Conservation (phyloP, 192 early-diverging fungal genomes). For the Lunasporangiospora selenospora region DNA sequence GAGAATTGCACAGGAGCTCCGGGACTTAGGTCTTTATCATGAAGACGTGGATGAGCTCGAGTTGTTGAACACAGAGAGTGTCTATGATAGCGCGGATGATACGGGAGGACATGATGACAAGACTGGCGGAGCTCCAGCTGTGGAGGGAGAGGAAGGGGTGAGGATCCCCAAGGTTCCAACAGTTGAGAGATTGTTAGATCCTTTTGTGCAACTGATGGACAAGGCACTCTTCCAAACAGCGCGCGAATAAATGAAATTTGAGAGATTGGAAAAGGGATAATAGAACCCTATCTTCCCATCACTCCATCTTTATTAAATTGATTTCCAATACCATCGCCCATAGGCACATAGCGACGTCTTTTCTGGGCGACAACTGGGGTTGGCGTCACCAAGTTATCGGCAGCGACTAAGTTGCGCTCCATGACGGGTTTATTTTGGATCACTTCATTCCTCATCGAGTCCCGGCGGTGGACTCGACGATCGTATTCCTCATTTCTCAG, state of each 20-base stretch:
- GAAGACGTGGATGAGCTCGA: slow-evolving; percentile 56
- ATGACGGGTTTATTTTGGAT: too few species aligned
- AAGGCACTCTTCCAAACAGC: slow-evolving; percentile 31
- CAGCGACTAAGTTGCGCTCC: too few species aligned
- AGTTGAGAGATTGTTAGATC: slow-evolving; percentile 14
- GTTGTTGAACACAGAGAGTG: slow-evolving; percentile 37
- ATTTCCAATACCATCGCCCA: background rate
- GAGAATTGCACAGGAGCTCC: slow-evolving; percentile 25
- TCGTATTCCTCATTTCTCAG: too few species aligned
- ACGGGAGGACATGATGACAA: background rate
- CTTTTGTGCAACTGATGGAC: slow-evolving; percentile 27
- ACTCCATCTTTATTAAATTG: background rate
- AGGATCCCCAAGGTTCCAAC: slow-evolving; percentile 29
- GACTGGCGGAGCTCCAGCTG: background rate
- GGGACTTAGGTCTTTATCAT: slow-evolving; percentile 25
- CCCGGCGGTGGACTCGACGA: too few species aligned
- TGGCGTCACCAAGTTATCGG: too few species aligned
- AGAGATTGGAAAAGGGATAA: background rate
- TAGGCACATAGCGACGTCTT: background rate
- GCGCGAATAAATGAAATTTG: slow-evolving; percentile 13
- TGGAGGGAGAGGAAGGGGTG: slow-evolving; percentile 10
- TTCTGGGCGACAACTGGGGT: too few species aligned
- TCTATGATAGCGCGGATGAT: slow-evolving; percentile 10
- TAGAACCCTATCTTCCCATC: background rate
- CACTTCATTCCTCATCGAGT: too few species aligned